Base-by-base conservation (phyloP, 352 stramenopile species). In the Aphanomyces euteiches region DNA sequence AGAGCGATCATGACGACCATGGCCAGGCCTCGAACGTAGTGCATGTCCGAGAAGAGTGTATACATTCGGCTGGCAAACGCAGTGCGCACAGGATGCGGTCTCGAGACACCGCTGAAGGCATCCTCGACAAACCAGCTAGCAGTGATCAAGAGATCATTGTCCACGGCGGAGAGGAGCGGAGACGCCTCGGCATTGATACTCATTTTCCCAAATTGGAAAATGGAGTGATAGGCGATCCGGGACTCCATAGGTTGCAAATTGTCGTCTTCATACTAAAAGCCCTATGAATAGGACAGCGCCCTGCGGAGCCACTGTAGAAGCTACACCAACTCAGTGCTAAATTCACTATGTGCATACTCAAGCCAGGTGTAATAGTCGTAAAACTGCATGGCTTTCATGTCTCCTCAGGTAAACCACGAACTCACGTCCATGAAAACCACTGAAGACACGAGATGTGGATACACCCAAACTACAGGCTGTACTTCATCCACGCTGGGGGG, bases 1-100 rank as follows among this genome's bases (percentile, higher is more conserved):
- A 89, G 66, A 13, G 63, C 19, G 8, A 89, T 66, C 13, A 89
- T 60, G 38, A 88, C 73, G 17, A 65, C 67, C 74, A 89, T 82
- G 60, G 87, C 87, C 15, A 72, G 61, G 13, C 78, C 63, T 10
- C 82, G 74, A 17, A 82, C 59, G 43, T 83, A 83, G 10, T 79
- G 76, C 7, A 89, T 70, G 0, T 74, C 79, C 21, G 85, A 77
- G 56, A 84, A 85, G 56, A 79, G 19, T 40, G 50, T 60, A 43
- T 70, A 56, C 64, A 70, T 70, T n/a, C 28, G 43, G 15, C 64
- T 47, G 7, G 64, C 64, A n/a, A 70, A 70, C 47, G 47, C 36
- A 7, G 64, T 64, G 15, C 39, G 43, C 21, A 70, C 64, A 17
- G 64, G 64, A 15, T 70, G 64, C n/a, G 64, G 64, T 4, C 64